phyloP scores from a whole-genome alignment of 1,284 basidiomycete genomes.

The Stereum hirsutum region DNA sequence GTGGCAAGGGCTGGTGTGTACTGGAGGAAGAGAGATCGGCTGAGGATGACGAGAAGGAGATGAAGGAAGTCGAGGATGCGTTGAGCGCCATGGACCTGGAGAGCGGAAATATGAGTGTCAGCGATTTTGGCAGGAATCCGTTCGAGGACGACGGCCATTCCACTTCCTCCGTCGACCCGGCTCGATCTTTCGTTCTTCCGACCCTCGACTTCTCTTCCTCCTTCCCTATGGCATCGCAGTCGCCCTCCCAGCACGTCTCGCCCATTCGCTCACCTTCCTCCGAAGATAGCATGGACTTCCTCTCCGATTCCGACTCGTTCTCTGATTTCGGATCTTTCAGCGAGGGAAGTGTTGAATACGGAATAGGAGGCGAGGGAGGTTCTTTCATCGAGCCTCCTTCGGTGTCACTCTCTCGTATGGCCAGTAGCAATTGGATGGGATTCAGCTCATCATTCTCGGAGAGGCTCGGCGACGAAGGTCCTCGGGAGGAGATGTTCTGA shows the following conservation, averaged over 20 bases:
- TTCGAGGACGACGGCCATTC: slow-evolving; percentile 9
- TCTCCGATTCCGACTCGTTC: slow-evolving; percentile 14
- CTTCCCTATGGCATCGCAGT: slow-evolving; percentile 13
- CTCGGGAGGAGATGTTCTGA: slow-evolving; percentile 17
- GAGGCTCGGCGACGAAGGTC: slow-evolving; percentile 16
- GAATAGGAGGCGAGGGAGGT: too few relatives aligned
- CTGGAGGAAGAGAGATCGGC: slow-evolving; percentile 50
- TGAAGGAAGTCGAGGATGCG: slow-evolving; percentile 19
- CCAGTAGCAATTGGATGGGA: slow-evolving; percentile 18
- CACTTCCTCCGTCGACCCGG: slow-evolving; percentile 27
- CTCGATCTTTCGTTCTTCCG: slow-evolving; percentile 54
- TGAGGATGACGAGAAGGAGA: slow-evolving; percentile 22
- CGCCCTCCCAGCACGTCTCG: slow-evolving; percentile 14
- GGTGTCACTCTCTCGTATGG: slow-evolving; percentile 2
- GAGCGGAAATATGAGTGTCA: slow-evolving; percentile 12
- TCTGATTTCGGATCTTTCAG: slow-evolving; percentile 11
- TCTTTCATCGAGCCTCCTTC: slow-evolving; percentile 13
- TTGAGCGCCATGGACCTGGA: slow-evolving; percentile 17
- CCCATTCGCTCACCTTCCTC: slow-evolving; percentile 10
- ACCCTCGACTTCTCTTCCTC: slow-evolving; percentile 57
- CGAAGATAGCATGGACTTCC: neutral
- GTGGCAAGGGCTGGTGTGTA: slow-evolving; percentile 61
- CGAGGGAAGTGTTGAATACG: slow-evolving; percentile 2
- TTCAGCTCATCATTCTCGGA: slow-evolving; percentile 28
- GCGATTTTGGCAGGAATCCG: slow-evolving; percentile 20